A percentile compares a stretch with the other conserved stretches of the same genome.
These are phyloP conservation scores for Vitis labrusca DNA, from an alignment of 164 flowering plant genomes.

Conservation along the genomic window DNA sequence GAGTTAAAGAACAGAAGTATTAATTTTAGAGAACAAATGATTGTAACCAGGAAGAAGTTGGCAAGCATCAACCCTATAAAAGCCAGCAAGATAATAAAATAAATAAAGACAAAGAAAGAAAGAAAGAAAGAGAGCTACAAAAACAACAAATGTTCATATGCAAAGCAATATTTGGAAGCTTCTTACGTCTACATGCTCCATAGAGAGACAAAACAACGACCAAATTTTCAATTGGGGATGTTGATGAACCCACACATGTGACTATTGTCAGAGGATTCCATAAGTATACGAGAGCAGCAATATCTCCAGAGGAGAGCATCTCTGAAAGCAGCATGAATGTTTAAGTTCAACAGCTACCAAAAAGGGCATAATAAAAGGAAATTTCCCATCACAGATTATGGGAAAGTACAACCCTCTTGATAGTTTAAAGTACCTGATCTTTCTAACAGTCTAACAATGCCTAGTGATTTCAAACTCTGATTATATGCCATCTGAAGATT, in stretches of 20 bases:
- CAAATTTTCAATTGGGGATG: slow-evolving; percentile 76
- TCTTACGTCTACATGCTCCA: slow-evolving; percentile 79
- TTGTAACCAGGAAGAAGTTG: no score
- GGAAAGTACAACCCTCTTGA: neutral
- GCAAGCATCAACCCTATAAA: no score
- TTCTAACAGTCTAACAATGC: slow-evolving; percentile 29
- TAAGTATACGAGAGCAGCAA: slow-evolving; percentile 76
- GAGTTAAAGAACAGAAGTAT: no score
- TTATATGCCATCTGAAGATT: slow-evolving; percentile 49
- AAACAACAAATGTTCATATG: neutral
- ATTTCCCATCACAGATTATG: no score
- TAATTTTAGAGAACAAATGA: no score
- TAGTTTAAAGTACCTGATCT: slow-evolving; percentile 41
- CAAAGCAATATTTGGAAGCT: slow-evolving; percentile 12
- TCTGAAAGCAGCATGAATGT: slow-evolving; percentile 35
- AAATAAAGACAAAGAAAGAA: neutral
- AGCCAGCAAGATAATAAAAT: neutral
- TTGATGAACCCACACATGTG: slow-evolving; percentile 68
- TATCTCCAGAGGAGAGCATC: slow-evolving; percentile 52
- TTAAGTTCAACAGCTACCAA: slow-evolving; percentile 3
- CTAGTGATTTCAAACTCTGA: slow-evolving; percentile 46
- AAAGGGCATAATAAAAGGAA: neutral
- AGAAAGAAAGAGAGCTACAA: neutral
- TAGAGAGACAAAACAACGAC: slow-evolving; percentile 59
- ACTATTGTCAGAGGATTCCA: slow-evolving; percentile 85